Conservation (phyloP, 495 filamentous ascomycete genomes). For the Chaetomidium leptoderma region DNA sequence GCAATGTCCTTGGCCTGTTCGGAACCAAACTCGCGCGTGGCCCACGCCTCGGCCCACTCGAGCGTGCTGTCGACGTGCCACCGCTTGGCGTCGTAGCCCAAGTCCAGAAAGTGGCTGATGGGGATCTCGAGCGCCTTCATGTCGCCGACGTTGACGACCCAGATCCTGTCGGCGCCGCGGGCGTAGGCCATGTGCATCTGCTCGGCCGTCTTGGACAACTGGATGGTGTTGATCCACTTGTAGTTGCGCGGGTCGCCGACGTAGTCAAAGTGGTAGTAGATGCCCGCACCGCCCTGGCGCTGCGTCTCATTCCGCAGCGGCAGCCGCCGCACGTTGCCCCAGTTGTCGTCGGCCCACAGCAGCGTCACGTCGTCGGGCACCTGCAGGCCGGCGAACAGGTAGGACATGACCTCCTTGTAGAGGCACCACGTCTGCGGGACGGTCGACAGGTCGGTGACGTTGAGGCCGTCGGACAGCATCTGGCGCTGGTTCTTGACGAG, state of each 20-base stretch:
- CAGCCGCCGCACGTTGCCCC: slow-evolving; percentile 62
- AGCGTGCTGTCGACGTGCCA: slow-evolving; percentile 53
- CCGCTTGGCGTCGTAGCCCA: slow-evolving; percentile 58
- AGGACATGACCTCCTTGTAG: slow-evolving; percentile 67
- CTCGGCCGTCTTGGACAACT: slow-evolving; percentile 60
- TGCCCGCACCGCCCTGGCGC: slow-evolving; percentile 63
- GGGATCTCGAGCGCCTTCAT: slow-evolving; percentile 66
- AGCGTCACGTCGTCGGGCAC: slow-evolving; percentile 72
- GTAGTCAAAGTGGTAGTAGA: slow-evolving; percentile 76
- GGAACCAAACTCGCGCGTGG: slow-evolving; percentile 56
- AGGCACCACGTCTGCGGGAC: slow-evolving; percentile 70
- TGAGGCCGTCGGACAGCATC: slow-evolving; percentile 54
- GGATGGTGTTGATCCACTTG: slow-evolving; percentile 71
- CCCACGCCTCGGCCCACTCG: slow-evolving; percentile 56
- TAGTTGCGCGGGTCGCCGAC: slow-evolving; percentile 61
- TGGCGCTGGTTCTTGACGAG: slow-evolving; percentile 57
- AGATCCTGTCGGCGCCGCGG: slow-evolving; percentile 61
- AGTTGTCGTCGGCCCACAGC: slow-evolving; percentile 74
- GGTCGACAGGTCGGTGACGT: slow-evolving; percentile 45
- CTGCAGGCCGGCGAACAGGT: slow-evolving; percentile 59
- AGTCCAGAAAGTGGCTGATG: slow-evolving; percentile 62
- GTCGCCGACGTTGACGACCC: slow-evolving; percentile 76
- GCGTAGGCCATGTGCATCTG: slow-evolving; percentile 60
- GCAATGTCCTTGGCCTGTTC: slow-evolving; percentile 48
- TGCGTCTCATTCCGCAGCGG: slow-evolving; percentile 57